Conservation (phyloP, 2,329 filamentous ascomycete species). For the Epichloe glyceriae region DNA sequence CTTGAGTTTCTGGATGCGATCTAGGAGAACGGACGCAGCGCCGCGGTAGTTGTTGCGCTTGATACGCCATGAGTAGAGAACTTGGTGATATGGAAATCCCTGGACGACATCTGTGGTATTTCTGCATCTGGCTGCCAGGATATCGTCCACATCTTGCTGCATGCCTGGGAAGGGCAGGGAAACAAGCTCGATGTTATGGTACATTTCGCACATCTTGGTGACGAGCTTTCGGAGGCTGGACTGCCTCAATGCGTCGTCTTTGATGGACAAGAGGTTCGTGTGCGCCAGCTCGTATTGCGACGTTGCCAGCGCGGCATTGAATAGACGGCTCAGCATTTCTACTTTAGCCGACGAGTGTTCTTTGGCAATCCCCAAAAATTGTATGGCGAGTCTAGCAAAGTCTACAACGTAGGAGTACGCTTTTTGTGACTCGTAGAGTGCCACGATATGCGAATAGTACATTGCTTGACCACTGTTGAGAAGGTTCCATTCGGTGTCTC, state of each 20-base stretch:
- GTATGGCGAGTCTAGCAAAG: constrained; percentile 64
- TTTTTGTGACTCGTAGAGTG: constrained; percentile 66
- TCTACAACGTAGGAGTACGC: constrained; percentile 72
- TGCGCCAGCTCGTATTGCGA: constrained; percentile 76
- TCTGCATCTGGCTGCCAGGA: constrained; percentile 59
- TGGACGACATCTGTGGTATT: constrained; percentile 51
- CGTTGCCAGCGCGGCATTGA: constrained; percentile 67
- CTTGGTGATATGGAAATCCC: constrained; percentile 73
- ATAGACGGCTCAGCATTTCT: constrained; percentile 72
- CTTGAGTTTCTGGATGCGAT: constrained; percentile 50
- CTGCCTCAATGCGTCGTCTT: constrained; percentile 56
- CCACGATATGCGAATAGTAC: constrained; percentile 79
- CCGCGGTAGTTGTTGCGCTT: constrained; percentile 78
- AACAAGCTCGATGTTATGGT: constrained; percentile 54
- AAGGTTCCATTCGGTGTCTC: constrained; percentile 58
- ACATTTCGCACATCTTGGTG: constrained; percentile 55
- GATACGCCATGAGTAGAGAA: constrained; percentile 85
- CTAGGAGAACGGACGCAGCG: constrained; percentile 48
- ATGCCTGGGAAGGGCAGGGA: constrained; percentile 68
- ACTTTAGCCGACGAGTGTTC: constrained; percentile 35
- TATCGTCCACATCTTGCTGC: constrained; percentile 64
- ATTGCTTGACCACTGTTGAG: constrained; percentile 61
- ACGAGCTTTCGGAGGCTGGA: constrained; percentile 59
- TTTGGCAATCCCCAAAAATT: constrained; percentile 33
- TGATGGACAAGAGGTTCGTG: constrained; percentile 60